Evolutionary conservation across 352 stramenopile genomes (phyloP).

Genomic region (Globisporangium okanoganense): DNA sequence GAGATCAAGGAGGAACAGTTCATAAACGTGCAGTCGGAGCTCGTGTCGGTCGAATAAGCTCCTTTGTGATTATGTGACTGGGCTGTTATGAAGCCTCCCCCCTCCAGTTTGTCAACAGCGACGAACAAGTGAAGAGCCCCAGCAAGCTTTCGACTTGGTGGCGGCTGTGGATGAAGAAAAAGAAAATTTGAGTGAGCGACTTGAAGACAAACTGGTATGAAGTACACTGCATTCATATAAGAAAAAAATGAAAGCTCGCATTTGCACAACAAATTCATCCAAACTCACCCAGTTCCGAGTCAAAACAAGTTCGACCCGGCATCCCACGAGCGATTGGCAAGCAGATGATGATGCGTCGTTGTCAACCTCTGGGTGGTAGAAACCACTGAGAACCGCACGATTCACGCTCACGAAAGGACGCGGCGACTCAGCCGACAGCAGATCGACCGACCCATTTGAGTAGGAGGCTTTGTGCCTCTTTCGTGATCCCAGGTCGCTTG

Average conservation of each 20-base stretch:
- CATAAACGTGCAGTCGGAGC: constrained; percentile 27
- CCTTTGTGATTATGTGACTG: background rate
- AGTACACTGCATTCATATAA: too few species aligned
- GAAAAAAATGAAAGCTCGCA: background rate
- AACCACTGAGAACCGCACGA: background rate
- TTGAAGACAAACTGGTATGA: too few species aligned
- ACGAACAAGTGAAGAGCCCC: background rate
- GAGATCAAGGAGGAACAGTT: constrained; percentile 13
- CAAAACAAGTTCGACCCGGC: too few species aligned
- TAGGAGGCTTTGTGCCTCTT: too few species aligned
- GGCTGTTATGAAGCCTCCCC: background rate
- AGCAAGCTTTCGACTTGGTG: too few species aligned
- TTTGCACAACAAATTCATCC: too few species aligned
- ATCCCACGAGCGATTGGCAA: too few species aligned
- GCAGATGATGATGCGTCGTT: too few species aligned
- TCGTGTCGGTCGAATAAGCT: constrained; percentile 33
- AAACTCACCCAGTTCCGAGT: too few species aligned
- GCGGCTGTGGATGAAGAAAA: background rate
- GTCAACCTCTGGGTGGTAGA: too few species aligned
- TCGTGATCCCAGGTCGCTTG: background rate
- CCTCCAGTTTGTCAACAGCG: background rate
- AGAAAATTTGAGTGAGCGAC: too few species aligned
- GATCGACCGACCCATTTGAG: background rate
- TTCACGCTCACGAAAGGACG: constrained; percentile 8
- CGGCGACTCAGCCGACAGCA: background rate